These are phyloP conservation scores for Aechmea fasciata DNA, from an alignment of 176 grass and related monocot genomes.

Conservation along the genomic window DNA sequence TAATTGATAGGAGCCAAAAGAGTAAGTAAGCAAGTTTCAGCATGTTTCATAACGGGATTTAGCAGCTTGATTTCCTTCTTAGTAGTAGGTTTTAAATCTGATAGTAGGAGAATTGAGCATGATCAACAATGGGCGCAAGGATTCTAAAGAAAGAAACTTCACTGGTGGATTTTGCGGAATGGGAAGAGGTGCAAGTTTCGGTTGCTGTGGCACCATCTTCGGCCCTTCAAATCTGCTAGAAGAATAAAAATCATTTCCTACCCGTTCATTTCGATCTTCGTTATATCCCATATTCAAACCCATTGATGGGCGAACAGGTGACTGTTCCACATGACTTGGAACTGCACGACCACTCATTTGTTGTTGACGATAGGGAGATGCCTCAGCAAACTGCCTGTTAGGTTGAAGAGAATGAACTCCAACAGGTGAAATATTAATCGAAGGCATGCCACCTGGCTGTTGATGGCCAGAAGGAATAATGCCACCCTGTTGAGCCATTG, in stretches of 20 bases:
- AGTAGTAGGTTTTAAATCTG: not conserved
- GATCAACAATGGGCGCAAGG: not conserved
- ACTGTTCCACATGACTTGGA: slow-evolving; percentile 38
- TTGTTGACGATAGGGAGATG: slow-evolving; percentile 43
- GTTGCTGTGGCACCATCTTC: slow-evolving; percentile 48
- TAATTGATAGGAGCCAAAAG: no score
- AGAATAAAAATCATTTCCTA: slow-evolving; percentile 29
- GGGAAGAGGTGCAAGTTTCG: slow-evolving; percentile 63
- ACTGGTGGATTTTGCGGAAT: slow-evolving; percentile 36
- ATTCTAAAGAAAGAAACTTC: slow-evolving; percentile 17
- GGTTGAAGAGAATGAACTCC: slow-evolving; percentile 30
- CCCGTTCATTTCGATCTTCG: slow-evolving; percentile 53
- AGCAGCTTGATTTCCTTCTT: not conserved
- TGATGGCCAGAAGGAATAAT: slow-evolving; percentile 36
- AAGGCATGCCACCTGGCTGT: slow-evolving; percentile 28
- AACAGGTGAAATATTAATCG: slow-evolving; percentile 25
- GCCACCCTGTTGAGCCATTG: slow-evolving; percentile 35
- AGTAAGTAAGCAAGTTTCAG: no score
- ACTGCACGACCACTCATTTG: slow-evolving; percentile 19
- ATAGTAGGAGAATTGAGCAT: not conserved
- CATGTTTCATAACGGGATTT: no score
- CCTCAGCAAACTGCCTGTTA: slow-evolving; percentile 35
- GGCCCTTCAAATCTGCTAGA: slow-evolving; percentile 45
- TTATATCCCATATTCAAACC: slow-evolving; percentile 40
- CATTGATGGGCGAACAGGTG: slow-evolving; percentile 38